Evolutionary conservation across 345 rosid genomes (phyloP), one percentile per base, ranked within the genome.

Genomic region (Acer saccharum): DNA sequence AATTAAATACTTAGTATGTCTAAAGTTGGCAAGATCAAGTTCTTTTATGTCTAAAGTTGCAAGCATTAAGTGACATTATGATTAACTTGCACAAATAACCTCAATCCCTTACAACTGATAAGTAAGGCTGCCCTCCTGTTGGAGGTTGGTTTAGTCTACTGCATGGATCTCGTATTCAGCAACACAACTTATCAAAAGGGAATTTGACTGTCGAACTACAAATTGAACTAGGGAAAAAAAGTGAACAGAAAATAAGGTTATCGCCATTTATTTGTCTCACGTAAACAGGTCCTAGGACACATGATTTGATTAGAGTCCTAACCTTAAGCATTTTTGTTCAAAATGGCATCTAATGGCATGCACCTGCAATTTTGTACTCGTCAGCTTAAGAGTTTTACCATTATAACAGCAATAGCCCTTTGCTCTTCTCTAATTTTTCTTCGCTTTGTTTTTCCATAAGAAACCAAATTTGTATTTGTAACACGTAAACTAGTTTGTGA

Each of bases 1-100:
- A 63, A 16, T 63, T 21, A 46, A 39, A 48, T 27, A 73, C 61
- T 73, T 14, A 18, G 21, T 5, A 54, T 73, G 14, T 35, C 39
- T 35, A 35, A 35, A 35, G 39, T 35, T 35, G 35, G 75, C 52
- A n/a, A 72, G n/a, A 72, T 57, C 66, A 57, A 57, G 23, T 72
- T 65, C 69, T 65, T 32, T 65, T 18, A 35, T 29, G 44, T 41
- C 41, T 32, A 65, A 32, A 35, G 20, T 35, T 32, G 46, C 1
- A 1, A 65, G 69, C 12, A 32, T 10, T 17, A 65, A 65, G 16
- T 16, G 69, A 17, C 11, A 1, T 18, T 21, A 65, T 18, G 18
- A 29, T 14, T 16, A 54, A 55, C 9, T 57, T 18, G 11, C 58
- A 54, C 58, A 54, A 54, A 16, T 54, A 54, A 54, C 17, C 58